A percentile compares a stretch with the other conserved stretches of the same genome.
Conservation (phyloP, 495 filamentous ascomycete species). For the Penicillium chermesinum region DNA sequence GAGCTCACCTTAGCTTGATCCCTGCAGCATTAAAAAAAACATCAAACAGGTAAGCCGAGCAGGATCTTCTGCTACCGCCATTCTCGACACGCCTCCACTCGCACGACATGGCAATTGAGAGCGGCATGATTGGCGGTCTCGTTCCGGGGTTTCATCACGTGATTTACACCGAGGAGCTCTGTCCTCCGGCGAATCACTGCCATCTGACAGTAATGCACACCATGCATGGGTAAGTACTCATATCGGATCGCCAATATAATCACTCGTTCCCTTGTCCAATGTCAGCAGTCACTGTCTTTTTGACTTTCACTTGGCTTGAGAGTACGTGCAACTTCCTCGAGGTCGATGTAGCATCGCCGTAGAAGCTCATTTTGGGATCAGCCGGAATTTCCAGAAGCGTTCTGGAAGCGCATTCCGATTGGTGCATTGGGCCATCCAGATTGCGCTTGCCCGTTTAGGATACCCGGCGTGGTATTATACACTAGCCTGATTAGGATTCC, state of each 20-base stretch:
- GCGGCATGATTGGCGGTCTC: constrained; percentile 13
- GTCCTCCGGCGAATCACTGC: constrained; percentile 25
- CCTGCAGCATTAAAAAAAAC: neutral
- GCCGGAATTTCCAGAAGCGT: constrained; percentile 17
- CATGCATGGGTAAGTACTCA: neutral
- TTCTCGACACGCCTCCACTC: neutral
- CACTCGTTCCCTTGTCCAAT: neutral
- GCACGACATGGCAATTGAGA: constrained; percentile 7
- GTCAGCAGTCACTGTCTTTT: neutral
- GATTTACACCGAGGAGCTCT: constrained; percentile 20
- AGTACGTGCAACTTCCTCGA: neutral
- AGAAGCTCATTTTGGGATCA: constrained; percentile 7
- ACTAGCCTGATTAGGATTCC: neutral
- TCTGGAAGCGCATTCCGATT: constrained; percentile 27
- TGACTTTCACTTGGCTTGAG: neutral
- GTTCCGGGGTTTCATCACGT: constrained; percentile 22
- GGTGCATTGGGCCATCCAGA: constrained; percentile 3
- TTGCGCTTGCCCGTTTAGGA: constrained; percentile 1
- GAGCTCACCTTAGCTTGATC: neutral
- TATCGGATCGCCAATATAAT: neutral
- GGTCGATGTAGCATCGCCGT: constrained; percentile 5
- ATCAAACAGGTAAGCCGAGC: neutral
- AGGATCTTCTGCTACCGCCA: neutral
- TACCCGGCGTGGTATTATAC: neutral
- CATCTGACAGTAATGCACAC: neutral